Conservation (phyloP, 306 rosid species). For the Vachellia pachyceras region DNA sequence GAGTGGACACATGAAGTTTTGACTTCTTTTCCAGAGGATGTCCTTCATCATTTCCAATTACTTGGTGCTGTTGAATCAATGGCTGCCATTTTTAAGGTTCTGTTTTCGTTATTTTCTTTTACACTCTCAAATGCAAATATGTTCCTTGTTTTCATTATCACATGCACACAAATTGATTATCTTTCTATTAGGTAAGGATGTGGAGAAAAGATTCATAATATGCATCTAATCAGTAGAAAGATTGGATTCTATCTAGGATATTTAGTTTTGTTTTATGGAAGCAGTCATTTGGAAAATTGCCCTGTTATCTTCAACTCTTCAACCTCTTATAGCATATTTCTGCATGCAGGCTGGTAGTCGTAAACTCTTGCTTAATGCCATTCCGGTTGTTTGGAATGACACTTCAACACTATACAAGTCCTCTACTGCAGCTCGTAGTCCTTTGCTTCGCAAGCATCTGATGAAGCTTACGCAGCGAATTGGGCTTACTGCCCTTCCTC, state of each 20-base stretch:
- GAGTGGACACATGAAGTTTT: slow-evolving; percentile 86
- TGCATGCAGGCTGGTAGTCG: slow-evolving; percentile 83
- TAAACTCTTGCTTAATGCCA: slow-evolving; percentile 72
- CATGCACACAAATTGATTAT: slow-evolving; percentile 24
- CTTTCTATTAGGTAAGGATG: slow-evolving; percentile 20
- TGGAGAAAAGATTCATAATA: slow-evolving; percentile 23
- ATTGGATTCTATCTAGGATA: slow-evolving; percentile 21
- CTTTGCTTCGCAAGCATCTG: slow-evolving; percentile 85
- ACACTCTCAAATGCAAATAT: slow-evolving; percentile 12
- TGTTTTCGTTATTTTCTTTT: slow-evolving; percentile 38
- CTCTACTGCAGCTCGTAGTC: slow-evolving; percentile 69
- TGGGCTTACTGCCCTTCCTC: slow-evolving; percentile 85
- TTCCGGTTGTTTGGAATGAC: slow-evolving; percentile 83
- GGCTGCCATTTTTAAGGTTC: slow-evolving; percentile 92
- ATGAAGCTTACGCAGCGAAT: slow-evolving; percentile 90
- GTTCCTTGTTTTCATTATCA: slow-evolving; percentile 27
- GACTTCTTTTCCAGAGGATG: slow-evolving; percentile 64
- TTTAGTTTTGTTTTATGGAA: slow-evolving; percentile 16
- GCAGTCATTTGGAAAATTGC: slow-evolving; percentile 13
- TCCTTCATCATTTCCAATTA: slow-evolving; percentile 72
- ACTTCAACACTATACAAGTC: slow-evolving; percentile 72
- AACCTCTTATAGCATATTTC: slow-evolving; percentile 46
- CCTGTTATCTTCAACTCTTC: slow-evolving; percentile 33
- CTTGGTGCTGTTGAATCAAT: slow-evolving; percentile 83
- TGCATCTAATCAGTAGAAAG: not conserved